Evolutionary conservation across 2,329 filamentous ascomycete species (phyloP).

Genomic region (Teratosphaeria zuluensis): DNA sequence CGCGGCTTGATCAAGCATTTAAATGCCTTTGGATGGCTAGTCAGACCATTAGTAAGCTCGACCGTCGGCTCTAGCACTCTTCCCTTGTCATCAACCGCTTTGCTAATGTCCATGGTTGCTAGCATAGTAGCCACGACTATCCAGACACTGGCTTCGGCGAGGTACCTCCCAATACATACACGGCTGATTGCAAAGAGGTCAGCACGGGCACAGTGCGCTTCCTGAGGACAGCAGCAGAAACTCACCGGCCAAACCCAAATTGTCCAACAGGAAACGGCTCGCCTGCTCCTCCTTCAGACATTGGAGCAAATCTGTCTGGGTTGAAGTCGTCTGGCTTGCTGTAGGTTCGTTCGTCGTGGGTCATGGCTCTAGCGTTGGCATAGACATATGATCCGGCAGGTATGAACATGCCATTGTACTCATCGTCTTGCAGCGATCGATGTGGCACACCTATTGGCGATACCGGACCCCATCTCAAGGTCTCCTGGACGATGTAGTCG

Average conservation of each 20-base stretch:
- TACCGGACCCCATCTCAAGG: constrained; percentile 26
- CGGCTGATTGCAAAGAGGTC: not conserved
- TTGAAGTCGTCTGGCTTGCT: constrained; percentile 35
- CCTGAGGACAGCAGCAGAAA: not conserved
- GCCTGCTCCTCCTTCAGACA: constrained; percentile 27
- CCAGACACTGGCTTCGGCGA: constrained; percentile 30
- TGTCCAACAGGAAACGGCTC: constrained; percentile 39
- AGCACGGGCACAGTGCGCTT: not conserved
- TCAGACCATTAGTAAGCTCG: constrained; percentile 9
- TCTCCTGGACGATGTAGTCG: constrained; percentile 25
- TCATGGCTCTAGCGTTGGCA: constrained; percentile 28
- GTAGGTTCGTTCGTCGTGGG: constrained; percentile 33
- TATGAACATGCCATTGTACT: constrained; percentile 16
- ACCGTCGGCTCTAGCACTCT: constrained; percentile 25
- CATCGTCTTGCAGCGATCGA: constrained; percentile 9
- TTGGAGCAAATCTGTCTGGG: constrained; percentile 35
- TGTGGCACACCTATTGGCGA: constrained; percentile 20
- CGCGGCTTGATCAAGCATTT: constrained; percentile 1
- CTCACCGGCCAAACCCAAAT: not conserved
- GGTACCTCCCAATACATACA: constrained; percentile 3
- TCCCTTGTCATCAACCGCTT: constrained; percentile 26
- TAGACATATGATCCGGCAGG: constrained; percentile 15
- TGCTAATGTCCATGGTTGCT: constrained; percentile 29
- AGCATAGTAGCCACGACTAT: constrained; percentile 34
- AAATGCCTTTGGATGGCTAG: constrained; percentile 3